Base-by-base conservation (phyloP, 2,329 filamentous ascomycete species). In the Cryphonectria parasitica region DNA sequence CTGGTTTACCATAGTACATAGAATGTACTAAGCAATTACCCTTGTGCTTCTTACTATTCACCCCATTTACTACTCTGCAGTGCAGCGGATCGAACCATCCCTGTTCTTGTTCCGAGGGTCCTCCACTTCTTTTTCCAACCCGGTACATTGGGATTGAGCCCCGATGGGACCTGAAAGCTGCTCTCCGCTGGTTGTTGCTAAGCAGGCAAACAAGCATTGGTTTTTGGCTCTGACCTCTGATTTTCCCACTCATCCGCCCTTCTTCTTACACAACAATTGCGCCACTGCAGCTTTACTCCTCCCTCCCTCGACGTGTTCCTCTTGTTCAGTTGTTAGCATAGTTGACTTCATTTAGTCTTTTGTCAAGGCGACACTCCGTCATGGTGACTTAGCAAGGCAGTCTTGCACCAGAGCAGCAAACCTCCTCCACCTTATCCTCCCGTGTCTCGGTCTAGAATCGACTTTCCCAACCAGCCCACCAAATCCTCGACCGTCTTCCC, bases 191-290 rank as follows among this genome's bases (percentile, higher is more conserved):
- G 66, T 62, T 25, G 64, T 54, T 66, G 64, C 45, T 39, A 52
- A 66, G 43, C 45, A 66, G 66, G 58, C 63, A 66, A 54, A 63
- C n/a, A 56, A 61, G 41, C 58, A 62, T 52, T 68, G 60, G 60
- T 58, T 56, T 64, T 64, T 68, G 41, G 60, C 22, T 64, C 45
- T 61, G 54, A 58, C 60, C 63, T 65, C 64, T 43, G 71, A 67
- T 72, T 71, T 71, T 72, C 71, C 71, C 71, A 72, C 68, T 68
- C 63, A 43, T 63, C 49, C 66, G 31, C 64, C 62, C 64, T 71
- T 66, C 56, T 64, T 54, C 25, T 36, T 61, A 49, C 61, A 65
- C 63, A 54, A 67, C 52, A 64, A 41, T 41, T 67, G 22, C 69
- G 56, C 66, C 60, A 28, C 36, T 45, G n/a, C 66, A 52, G 39